Conservation (phyloP, 1,284 basidiomycete genomes). For the Filobasidium uniguttulatum region DNA sequence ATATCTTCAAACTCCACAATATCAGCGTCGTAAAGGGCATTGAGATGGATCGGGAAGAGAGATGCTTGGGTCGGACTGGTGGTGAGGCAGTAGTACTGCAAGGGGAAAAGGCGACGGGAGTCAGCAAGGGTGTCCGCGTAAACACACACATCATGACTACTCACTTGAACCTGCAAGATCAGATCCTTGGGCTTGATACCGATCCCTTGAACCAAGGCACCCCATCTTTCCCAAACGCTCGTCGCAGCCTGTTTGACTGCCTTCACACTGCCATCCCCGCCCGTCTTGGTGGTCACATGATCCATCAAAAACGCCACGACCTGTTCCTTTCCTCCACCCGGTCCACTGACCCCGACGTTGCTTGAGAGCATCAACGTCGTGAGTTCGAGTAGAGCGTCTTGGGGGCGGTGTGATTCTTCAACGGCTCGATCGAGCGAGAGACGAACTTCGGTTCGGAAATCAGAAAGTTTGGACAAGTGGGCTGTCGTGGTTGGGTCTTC, state of each 20-base stretch:
- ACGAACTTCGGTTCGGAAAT: constrained; percentile 28
- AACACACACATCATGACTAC: not conserved
- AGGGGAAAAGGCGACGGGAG: constrained; percentile 5
- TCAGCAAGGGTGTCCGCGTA: too few relatives aligned
- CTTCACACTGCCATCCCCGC: constrained; percentile 18
- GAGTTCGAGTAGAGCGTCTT: constrained; percentile 34
- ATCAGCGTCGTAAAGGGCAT: constrained; percentile 36
- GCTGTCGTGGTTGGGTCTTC: too few relatives aligned
- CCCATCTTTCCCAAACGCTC: constrained; percentile 30
- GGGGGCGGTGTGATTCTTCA: constrained; percentile 32
- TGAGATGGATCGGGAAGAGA: constrained; percentile 32
- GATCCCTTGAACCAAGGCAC: constrained; percentile 22
- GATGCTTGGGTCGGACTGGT: constrained; percentile 18
- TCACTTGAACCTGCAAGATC: constrained; percentile 25
- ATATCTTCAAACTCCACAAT: constrained; percentile 33
- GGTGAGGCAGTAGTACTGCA: constrained; percentile 21
- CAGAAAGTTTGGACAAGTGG: too few relatives aligned
- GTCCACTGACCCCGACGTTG: constrained; percentile 29
- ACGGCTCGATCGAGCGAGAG: constrained; percentile 30
- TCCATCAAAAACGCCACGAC: constrained; percentile 31
- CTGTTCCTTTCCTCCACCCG: constrained; percentile 30
- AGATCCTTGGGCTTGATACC: constrained; percentile 24
- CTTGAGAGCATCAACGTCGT: constrained; percentile 33
- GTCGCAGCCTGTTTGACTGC: constrained; percentile 20
- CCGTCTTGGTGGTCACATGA: constrained; percentile 22